Percentiles rank a stretch among this genome's conserved stretches.
Conservation (phyloP, 164 flowering plant species). For the Dillenia turbinata region DNA sequence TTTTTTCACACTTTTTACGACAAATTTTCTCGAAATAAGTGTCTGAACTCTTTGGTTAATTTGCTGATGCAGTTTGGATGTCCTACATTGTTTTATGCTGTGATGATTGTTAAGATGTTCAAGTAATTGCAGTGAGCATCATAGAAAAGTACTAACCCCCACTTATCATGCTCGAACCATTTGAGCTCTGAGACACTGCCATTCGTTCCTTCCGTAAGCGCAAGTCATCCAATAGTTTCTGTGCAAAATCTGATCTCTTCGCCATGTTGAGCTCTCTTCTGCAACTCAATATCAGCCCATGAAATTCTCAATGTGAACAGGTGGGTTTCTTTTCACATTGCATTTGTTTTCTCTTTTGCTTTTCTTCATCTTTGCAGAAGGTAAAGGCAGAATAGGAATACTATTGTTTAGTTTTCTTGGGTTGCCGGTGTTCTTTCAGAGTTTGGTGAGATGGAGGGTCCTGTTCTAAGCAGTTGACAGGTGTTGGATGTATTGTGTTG, state of each 20-base stretch:
- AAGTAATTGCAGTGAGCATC: too few species aligned
- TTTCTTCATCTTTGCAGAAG: conserved; percentile 1
- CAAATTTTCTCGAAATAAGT: too few species aligned
- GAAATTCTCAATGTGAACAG: background rate
- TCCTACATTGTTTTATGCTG: too few species aligned
- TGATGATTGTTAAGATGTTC: too few species aligned
- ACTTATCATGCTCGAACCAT: conserved; percentile 14
- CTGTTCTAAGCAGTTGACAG: conserved; percentile 13
- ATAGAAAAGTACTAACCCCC: conserved; percentile 29
- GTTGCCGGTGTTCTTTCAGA: conserved; percentile 56
- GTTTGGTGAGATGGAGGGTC: conserved; percentile 49
- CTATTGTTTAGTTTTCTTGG: conserved; percentile 4
- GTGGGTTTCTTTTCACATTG: background rate
- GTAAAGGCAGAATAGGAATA: conserved; percentile 2
- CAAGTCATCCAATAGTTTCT: conserved; percentile 85
- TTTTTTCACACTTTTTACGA: too few species aligned
- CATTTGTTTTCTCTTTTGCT: conserved; percentile 7
- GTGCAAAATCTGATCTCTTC: conserved; percentile 69
- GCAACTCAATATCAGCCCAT: background rate
- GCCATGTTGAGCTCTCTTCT: conserved; percentile 37
- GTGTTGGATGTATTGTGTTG: conserved; percentile 5
- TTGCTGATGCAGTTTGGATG: too few species aligned
- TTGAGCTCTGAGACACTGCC: conserved; percentile 45
- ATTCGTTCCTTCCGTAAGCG: conserved; percentile 67
- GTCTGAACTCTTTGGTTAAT: too few species aligned